Conservation (phyloP, 805 yeast species). For the Metschnikowia arizonensis region DNA sequence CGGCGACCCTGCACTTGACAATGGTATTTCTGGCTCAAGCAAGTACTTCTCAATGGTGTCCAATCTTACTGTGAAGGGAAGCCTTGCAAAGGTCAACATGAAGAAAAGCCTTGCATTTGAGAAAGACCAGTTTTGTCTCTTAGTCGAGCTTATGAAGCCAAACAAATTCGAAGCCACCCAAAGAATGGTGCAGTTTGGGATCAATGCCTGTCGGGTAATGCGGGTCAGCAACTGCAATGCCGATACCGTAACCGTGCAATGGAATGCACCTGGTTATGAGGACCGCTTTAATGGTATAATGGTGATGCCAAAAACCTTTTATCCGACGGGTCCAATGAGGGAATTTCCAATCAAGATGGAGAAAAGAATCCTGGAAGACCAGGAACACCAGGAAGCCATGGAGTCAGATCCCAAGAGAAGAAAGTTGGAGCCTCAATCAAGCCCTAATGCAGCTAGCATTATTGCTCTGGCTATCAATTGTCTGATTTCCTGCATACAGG, state of each 20-base stretch:
- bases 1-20: conserved; percentile 11
- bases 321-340: background rate
- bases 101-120: background rate
- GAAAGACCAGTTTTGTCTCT: conserved; percentile 11
- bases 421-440: background rate
- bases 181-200: conserved; percentile 23
- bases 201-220: conserved; percentile 16
- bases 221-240: conserved; percentile 4
- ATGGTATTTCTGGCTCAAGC: conserved; percentile 22
- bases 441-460: too few species aligned
- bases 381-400: background rate
- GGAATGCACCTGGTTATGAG: conserved; percentile 10
- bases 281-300: conserved; percentile 13
- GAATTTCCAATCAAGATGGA: background rate
- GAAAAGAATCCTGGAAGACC: background rate
- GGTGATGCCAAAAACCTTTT: conserved; percentile 3
- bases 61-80: conserved; percentile 8
- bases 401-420: background rate
- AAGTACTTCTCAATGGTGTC: conserved; percentile 27
- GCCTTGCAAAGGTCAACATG: conserved; percentile 6
- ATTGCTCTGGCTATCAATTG: too few species aligned
- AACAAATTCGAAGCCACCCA: conserved; percentile 20
- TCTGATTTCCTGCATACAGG: background rate
- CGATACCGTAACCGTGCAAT: conserved; percentile 1
- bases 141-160: conserved; percentile 27